These are phyloP conservation scores for Pseudogymnoascus sp. DNA, from an alignment of 2,329 filamentous ascomycete genomes.

Conservation along the genomic window DNA sequence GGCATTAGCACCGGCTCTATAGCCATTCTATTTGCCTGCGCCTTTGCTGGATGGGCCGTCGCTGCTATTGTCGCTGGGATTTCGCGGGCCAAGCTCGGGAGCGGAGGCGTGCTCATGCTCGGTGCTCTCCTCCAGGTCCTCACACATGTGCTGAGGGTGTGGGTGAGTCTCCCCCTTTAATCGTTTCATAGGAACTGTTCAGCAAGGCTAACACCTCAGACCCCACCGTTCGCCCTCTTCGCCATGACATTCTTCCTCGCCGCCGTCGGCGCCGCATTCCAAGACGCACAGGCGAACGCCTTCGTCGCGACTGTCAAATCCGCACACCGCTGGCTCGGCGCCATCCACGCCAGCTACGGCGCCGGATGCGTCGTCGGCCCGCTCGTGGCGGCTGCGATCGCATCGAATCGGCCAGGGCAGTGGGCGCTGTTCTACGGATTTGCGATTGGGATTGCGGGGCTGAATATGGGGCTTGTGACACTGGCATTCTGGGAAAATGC, in stretches of 20 bases:
- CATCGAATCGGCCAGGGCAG: slow-evolving; percentile 33
- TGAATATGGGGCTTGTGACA: slow-evolving; percentile 44
- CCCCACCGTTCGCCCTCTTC: slow-evolving; percentile 51
- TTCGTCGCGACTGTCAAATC: slow-evolving; percentile 48
- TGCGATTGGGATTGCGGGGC: slow-evolving; percentile 45
- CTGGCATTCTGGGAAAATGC: slow-evolving; percentile 43
- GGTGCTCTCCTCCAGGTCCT: slow-evolving; percentile 51
- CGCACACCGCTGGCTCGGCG: slow-evolving; percentile 54
- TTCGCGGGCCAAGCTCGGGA: slow-evolving; percentile 44
- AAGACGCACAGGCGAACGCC: slow-evolving; percentile 58
- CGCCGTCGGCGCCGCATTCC: slow-evolving; percentile 54
- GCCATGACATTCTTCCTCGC: slow-evolving; percentile 52
- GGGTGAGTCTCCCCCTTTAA: slow-evolving; percentile 29
- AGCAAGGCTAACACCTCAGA: slow-evolving; percentile 12
- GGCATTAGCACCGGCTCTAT: slow-evolving; percentile 46
- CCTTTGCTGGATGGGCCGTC: slow-evolving; percentile 54
- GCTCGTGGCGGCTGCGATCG: slow-evolving; percentile 48
- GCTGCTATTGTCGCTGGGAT: slow-evolving; percentile 52
- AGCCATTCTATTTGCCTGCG: slow-evolving; percentile 47
- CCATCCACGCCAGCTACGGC: slow-evolving; percentile 57
- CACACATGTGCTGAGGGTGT: slow-evolving; percentile 49
- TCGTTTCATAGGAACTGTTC: background rate
- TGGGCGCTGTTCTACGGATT: slow-evolving; percentile 55
- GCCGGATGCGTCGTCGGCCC: slow-evolving; percentile 50
- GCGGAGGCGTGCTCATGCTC: slow-evolving; percentile 50